A percentile compares a stretch with the other conserved stretches of the same genome.
These are phyloP conservation scores for Amanita rimosa DNA, from an alignment of 768 basidiomycete genomes.

Conservation along the genomic window DNA sequence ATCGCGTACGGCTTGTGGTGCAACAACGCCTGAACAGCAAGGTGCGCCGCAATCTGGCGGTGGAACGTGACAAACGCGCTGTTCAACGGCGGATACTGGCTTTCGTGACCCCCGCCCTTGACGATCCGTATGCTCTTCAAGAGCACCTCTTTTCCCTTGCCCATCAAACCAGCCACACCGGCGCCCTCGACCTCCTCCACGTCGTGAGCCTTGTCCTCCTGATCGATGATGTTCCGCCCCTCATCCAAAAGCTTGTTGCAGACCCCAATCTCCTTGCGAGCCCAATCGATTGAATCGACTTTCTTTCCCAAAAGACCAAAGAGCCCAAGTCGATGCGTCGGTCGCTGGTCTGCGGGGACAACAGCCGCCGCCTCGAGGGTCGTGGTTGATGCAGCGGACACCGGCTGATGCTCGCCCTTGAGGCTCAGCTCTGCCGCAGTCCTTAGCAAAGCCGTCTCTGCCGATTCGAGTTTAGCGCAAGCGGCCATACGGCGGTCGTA, in stretches of 20 bases:
- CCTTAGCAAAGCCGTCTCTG: constrained; percentile 69
- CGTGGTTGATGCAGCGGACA: constrained; percentile 12
- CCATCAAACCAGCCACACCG: constrained; percentile 7
- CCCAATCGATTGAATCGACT: constrained; percentile 93
- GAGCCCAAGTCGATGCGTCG: constrained; percentile 64
- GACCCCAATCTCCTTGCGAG: constrained; percentile 55
- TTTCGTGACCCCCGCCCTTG: constrained; percentile 14
- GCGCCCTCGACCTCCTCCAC: constrained; percentile 7
- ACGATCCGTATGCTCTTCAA: constrained; percentile 6
- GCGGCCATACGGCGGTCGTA: constrained; percentile 70
- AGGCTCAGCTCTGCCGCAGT: constrained; percentile 64
- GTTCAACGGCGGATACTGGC: constrained; percentile 45
- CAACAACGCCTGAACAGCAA: constrained; percentile 63
- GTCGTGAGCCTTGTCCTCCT: constrained; percentile 15
- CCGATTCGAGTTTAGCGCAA: constrained; percentile 72
- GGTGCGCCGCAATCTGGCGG: constrained; percentile 85
- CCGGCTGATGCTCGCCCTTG: constrained; percentile 15
- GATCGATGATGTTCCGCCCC: constrained; percentile 27
- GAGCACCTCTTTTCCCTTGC: constrained; percentile 4
- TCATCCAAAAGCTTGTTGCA: constrained; percentile 43
- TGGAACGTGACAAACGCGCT: constrained; percentile 89
- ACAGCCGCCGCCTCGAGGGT: constrained; percentile 13
- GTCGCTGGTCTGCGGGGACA: constrained; percentile 66
- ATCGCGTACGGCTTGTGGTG: constrained; percentile 83
- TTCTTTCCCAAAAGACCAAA: constrained; percentile 64